Evolutionary conservation across 2,329 filamentous ascomycete species (phyloP), one percentile per base, ranked within the genome.

Genomic region (Ophidiomyces ophidiicola): DNA sequence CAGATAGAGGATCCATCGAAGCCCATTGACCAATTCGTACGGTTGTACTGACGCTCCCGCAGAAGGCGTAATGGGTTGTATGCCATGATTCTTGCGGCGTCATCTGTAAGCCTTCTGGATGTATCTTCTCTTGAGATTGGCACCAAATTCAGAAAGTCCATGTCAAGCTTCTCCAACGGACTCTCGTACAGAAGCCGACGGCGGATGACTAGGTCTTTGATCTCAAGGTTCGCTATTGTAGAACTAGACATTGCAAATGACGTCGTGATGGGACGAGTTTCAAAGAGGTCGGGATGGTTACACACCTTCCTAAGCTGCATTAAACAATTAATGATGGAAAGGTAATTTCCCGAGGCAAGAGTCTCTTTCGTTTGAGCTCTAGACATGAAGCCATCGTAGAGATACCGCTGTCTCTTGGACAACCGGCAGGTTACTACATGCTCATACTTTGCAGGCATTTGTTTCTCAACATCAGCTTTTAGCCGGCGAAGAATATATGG

Each of bases 231-330:
- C 2, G 80, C 76, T 6, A 78, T 68, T 2, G 85, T 78, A 2
- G 87, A 92, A 46, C 71, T 80, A 18, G 75, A 70, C 81, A 96
- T 93, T 3, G 86, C 84, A 58, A 94, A 93, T 1, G 90, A 96
- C 0, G 88, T 98, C 62, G 93, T 90, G 52, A 98, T 96, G 1
- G 86, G 87, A 11, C 90, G 77, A 43, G 93, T 93, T 50, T 96
- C 82, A 53, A 98, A 98, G 6, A 98, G 70, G 61, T 98, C 90
- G 0, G 90, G 92, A 55, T 98, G 90, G 50, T 98, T 98, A 70
- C 90, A 98, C 36, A 98, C 92, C 58, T 96, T 94, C 34, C 90
- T 78, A 38, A 98, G 69, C 56, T 94, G 90, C 86, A 98, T 94
- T 36, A 98, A 66, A 59, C 92, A 96, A 57, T 94, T 94, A 62